These are phyloP conservation scores for Silene noctiflora DNA, from an alignment of 179 eudicot genomes.

Conservation along the genomic window DNA sequence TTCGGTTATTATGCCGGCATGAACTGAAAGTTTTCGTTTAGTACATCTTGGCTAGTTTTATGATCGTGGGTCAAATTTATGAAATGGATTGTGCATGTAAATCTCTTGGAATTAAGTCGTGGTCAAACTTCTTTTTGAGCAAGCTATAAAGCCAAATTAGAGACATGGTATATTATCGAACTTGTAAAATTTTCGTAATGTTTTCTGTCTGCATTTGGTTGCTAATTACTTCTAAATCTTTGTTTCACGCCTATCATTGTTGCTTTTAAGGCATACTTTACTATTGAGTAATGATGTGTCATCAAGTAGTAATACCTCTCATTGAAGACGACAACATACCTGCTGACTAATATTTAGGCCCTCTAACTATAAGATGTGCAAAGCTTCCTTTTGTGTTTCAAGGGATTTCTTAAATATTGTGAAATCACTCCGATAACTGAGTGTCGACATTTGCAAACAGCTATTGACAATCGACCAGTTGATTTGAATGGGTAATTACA, in stretches of 20 bases:
- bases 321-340: background rate
- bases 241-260: background rate
- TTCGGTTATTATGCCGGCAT: background rate
- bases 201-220: background rate
- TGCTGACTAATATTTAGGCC: too few species aligned
- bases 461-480: too few species aligned
- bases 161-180: too few species aligned
- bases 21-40: background rate
- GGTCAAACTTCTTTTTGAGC: background rate
- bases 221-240: background rate
- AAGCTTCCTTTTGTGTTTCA: too few species aligned
- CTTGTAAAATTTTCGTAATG: background rate
- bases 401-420: too few species aligned
- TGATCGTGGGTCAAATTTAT: background rate
- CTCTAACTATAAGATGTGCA: too few species aligned
- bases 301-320: background rate
- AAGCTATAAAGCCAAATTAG: background rate
- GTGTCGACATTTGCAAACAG: too few species aligned
- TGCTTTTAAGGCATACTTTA: background rate
- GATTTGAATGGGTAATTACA: background rate
- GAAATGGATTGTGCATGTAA: conserved; percentile 5
- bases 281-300: background rate
- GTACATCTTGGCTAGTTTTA: background rate
- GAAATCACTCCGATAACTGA: too few species aligned
- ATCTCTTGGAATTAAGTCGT: background rate